These are phyloP conservation scores for Scheffersomyces amazonensis DNA, from an alignment of 805 yeast genomes.

Conservation along the genomic window DNA sequence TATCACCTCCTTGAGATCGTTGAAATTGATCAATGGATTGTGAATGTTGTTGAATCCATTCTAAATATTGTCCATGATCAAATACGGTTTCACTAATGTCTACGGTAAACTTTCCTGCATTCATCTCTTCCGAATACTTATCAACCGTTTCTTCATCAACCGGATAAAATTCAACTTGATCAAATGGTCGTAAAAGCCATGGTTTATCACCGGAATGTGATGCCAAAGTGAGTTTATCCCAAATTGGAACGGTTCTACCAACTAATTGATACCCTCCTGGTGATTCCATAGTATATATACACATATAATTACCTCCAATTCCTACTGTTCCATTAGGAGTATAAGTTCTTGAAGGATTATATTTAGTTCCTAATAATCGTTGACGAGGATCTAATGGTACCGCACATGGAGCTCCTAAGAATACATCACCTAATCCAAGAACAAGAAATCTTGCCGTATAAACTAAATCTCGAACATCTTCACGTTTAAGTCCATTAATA, in stretches of 20 bases:
- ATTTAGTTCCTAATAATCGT: slow-evolving; percentile 86
- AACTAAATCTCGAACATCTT: slow-evolving; percentile 76
- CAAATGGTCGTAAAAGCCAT: slow-evolving; percentile 90
- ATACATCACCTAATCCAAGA: slow-evolving; percentile 94
- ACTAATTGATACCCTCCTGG: slow-evolving; percentile 98
- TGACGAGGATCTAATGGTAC: slow-evolving; percentile 97
- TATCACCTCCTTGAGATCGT: slow-evolving; percentile 71
- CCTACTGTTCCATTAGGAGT: slow-evolving; percentile 98
- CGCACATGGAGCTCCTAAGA: slow-evolving; percentile 97
- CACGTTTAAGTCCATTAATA: slow-evolving; percentile 77
- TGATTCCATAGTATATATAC: slow-evolving; percentile 95
- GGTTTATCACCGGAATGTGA: slow-evolving; percentile 59
- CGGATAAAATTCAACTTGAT: slow-evolving; percentile 92
- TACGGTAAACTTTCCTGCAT: slow-evolving; percentile 76
- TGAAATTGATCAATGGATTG: slow-evolving; percentile 71
- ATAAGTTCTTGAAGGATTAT: slow-evolving; percentile 93
- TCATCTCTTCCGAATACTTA: slow-evolving; percentile 62
- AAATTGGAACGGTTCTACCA: slow-evolving; percentile 94
- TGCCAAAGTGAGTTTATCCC: slow-evolving; percentile 90
- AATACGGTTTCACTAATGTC: slow-evolving; percentile 75
- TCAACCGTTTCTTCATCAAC: slow-evolving; percentile 85
- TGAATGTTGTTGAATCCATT: slow-evolving; percentile 73
- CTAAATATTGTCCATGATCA: slow-evolving; percentile 73
- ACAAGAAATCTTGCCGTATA: slow-evolving; percentile 90
- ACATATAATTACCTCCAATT: slow-evolving; percentile 98